Evolutionary conservation across 805 yeast species (phyloP).

Genomic region (Lachancea fermentati): DNA sequence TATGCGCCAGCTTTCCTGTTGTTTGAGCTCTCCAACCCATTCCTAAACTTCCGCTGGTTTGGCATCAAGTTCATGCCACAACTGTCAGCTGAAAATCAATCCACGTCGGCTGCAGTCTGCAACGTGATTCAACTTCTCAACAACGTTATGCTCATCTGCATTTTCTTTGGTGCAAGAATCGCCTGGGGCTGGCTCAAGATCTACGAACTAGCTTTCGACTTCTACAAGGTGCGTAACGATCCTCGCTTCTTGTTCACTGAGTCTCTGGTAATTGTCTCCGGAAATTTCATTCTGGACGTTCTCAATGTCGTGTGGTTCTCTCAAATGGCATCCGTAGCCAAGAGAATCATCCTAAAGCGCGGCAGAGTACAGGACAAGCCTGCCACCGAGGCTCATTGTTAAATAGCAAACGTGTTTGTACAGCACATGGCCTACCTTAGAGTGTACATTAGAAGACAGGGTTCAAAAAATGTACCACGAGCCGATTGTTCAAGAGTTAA

Average conservation of each 20-base stretch:
- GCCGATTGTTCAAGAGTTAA: too few species aligned
- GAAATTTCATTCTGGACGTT: slow-evolving; percentile 54
- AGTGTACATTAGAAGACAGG: neutral
- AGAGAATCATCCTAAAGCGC: slow-evolving; percentile 31
- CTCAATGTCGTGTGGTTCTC: slow-evolving; percentile 77
- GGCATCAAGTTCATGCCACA: slow-evolving; percentile 35
- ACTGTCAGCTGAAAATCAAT: slow-evolving; percentile 10
- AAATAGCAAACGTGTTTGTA: too few species aligned
- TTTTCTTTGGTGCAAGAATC: slow-evolving; percentile 69
- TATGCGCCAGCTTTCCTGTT: slow-evolving; percentile 72
- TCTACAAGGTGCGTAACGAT: slow-evolving; percentile 36
- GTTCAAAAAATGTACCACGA: neutral
- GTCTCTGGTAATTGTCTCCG: slow-evolving; percentile 31
- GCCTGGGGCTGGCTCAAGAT: slow-evolving; percentile 80
- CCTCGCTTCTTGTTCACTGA: slow-evolving; percentile 43
- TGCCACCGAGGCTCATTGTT: slow-evolving; percentile 6
- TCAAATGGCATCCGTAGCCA: slow-evolving; percentile 67
- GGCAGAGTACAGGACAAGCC: slow-evolving; percentile 12
- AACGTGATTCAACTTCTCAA: slow-evolving; percentile 48
- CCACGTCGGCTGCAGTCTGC: slow-evolving; percentile 34
- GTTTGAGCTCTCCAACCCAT: slow-evolving; percentile 85
- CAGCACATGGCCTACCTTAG: too few species aligned
- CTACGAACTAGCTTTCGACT: slow-evolving; percentile 40
- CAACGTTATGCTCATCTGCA: slow-evolving; percentile 44
- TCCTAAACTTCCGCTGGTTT: slow-evolving; percentile 85